phyloP scores from a whole-genome alignment of 306 rosid species.

The Prunus mongolica region DNA sequence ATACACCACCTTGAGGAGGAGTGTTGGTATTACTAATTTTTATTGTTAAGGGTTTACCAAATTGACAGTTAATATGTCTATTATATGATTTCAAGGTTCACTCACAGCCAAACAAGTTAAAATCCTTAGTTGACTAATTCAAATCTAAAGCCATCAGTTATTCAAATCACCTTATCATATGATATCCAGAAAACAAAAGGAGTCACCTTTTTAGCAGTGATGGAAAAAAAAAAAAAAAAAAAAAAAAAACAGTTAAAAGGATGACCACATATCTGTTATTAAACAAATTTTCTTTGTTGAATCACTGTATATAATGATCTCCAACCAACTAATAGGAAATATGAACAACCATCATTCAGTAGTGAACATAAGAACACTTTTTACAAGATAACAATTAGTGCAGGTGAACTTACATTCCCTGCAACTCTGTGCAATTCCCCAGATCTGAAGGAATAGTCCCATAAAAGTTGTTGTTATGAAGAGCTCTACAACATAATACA shows the following conservation, averaged over 20 bases:
- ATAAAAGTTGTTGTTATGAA: slow-evolving; percentile 75
- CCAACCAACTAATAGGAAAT: background rate
- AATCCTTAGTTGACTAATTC: background rate
- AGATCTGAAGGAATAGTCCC: slow-evolving; percentile 85
- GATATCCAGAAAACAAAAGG: background rate
- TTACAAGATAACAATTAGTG: slow-evolving; percentile 10
- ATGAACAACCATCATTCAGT: slow-evolving; percentile 1
- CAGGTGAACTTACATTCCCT: slow-evolving; percentile 58
- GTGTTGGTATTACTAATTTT: background rate
- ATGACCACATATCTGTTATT: background rate
- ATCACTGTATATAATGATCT: background rate
- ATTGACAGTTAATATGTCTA: background rate
- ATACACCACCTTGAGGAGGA: background rate
- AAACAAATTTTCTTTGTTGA: background rate
- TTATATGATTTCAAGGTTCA: background rate
- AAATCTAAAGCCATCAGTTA: background rate
- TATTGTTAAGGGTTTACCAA: too few relatives aligned
- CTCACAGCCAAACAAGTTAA: background rate
- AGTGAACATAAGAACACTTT: slow-evolving; percentile 9
- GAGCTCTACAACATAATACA: slow-evolving; percentile 56
- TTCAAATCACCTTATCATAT: background rate
- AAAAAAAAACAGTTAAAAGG: background rate
- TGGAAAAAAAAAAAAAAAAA: background rate
- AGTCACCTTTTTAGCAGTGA: background rate
- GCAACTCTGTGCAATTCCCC: slow-evolving; percentile 84